Conservation (phyloP, 306 rosid genomes). For the Malus orientalis region DNA sequence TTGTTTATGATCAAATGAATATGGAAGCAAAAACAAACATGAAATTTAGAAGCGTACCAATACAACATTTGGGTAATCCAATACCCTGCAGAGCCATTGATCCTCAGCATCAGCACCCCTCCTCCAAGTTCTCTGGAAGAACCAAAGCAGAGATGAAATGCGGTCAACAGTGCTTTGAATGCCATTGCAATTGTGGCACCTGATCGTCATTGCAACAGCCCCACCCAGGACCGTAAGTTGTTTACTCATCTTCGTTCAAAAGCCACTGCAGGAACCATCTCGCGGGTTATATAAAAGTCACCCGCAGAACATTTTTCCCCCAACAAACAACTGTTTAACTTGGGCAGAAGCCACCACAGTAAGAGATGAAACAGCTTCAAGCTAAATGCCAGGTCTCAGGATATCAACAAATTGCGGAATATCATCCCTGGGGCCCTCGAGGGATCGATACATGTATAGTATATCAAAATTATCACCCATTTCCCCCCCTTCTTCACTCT, state of each 20-base stretch:
- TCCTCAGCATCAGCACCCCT: constrained; percentile 24
- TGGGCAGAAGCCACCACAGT: constrained; percentile 21
- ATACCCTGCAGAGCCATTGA: constrained; percentile 21
- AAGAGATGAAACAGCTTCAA: constrained; percentile 20
- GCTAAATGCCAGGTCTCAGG: constrained; percentile 29
- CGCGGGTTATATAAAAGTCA: constrained; percentile 34
- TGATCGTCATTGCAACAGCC: constrained; percentile 19
- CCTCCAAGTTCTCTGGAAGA: constrained; percentile 12
- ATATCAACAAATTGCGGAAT: constrained; percentile 51
- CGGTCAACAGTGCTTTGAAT: constrained; percentile 9
- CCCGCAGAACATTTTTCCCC: constrained; percentile 19
- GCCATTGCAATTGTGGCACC: constrained; percentile 6
- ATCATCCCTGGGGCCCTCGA: constrained; percentile 66
- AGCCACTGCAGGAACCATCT: constrained; percentile 28
- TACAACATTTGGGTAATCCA: constrained; percentile 38
- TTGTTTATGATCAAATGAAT: constrained; percentile 50
- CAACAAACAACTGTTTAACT: constrained; percentile 6
- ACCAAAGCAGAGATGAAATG: constrained; percentile 18
- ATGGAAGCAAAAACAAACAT: constrained; percentile 40
- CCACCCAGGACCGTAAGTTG: constrained; percentile 22
- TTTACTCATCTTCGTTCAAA: constrained; percentile 19
- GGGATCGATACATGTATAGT: constrained; percentile 54
- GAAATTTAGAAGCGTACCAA: constrained; percentile 35
- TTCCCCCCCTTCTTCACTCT: constrained; percentile 4
- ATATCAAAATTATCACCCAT: constrained; percentile 19